phyloP scores from a whole-genome alignment of 169 alveolate species.

The Plasmodium coatneyi region DNA sequence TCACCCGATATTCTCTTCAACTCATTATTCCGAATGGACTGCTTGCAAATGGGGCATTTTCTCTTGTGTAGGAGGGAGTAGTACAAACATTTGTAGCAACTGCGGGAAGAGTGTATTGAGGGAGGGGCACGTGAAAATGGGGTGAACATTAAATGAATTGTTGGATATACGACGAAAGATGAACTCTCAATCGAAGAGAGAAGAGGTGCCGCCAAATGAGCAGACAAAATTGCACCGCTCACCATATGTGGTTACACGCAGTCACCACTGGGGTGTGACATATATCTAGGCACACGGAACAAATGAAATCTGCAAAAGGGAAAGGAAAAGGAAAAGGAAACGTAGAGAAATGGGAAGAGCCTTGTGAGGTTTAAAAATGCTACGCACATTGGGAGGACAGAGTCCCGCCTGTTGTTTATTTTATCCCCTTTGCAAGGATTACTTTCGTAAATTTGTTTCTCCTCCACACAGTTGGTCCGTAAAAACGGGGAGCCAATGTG shows the following conservation, averaged over 20 bases:
- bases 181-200: not conserved
- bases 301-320: slow-evolving; percentile 47
- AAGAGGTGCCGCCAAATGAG: not conserved
- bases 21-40: slow-evolving; percentile 26
- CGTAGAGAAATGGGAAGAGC: not conserved
- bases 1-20: slow-evolving; percentile 61
- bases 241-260: slow-evolving; percentile 68
- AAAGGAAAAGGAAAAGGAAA: not conserved
- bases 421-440: not conserved
- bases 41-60: slow-evolving; percentile 68
- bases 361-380: not conserved
- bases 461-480: slow-evolving; percentile 42
- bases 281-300: slow-evolving; percentile 74
- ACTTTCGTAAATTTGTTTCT: slow-evolving; percentile 56
- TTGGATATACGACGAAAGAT: not conserved
- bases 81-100: slow-evolving; percentile 72
- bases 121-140: not conserved
- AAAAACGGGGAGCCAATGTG: slow-evolving; percentile 66
- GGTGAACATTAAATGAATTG: not conserved
- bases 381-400: not conserved
- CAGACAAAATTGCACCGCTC: not conserved
- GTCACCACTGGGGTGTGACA: slow-evolving; percentile 67
- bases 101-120: not conserved
- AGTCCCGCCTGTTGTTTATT: not conserved
- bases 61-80: slow-evolving; percentile 66